Percentiles rank a stretch among this genome's conserved stretches.
These are phyloP conservation scores for Myxozyma monticola DNA, from an alignment of 805 yeast species.

Conservation along the genomic window DNA sequence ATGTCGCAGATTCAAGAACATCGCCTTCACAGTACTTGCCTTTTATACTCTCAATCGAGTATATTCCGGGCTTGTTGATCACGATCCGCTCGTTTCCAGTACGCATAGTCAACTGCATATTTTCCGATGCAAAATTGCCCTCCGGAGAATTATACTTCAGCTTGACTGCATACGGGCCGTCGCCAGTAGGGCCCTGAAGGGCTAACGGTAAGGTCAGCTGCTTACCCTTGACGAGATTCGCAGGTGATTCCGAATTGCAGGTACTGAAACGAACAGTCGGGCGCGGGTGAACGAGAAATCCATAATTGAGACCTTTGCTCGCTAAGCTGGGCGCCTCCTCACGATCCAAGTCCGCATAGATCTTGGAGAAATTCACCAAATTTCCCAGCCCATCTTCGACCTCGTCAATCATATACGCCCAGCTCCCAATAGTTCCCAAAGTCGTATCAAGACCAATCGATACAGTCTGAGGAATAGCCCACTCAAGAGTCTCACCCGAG, in stretches of 20 bases:
- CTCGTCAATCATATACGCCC: conserved; percentile 56
- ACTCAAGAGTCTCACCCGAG: conserved; percentile 33
- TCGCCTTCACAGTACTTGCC: conserved; percentile 70
- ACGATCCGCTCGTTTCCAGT: conserved; percentile 33
- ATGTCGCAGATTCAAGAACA: conserved; percentile 54
- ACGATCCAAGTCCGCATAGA: conserved; percentile 27
- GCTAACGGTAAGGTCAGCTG: conserved; percentile 30
- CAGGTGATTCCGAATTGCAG: conserved; percentile 38
- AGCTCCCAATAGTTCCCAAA: conserved; percentile 50
- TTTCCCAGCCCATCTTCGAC: conserved; percentile 71
- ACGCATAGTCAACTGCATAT: conserved; percentile 3
- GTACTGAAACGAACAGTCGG: conserved; percentile 50
- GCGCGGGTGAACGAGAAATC: conserved; percentile 55
- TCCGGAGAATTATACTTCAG: conserved; percentile 28
- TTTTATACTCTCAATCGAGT: conserved; percentile 52
- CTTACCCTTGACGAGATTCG: conserved; percentile 36
- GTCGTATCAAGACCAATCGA: conserved; percentile 47
- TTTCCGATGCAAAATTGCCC: neutral
- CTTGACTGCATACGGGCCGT: conserved; percentile 51
- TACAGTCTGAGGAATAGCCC: conserved; percentile 43
- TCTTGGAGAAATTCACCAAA: conserved; percentile 39
- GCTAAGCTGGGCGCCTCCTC: conserved; percentile 37
- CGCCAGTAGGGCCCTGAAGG: conserved; percentile 36
- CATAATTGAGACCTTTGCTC: conserved; percentile 45
- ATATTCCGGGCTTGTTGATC: conserved; percentile 65